Percentiles rank a stretch among this genome's conserved stretches.
phyloP scores from a whole-genome alignment of 2,329 filamentous ascomycete genomes.

The Cercospora sesami region DNA sequence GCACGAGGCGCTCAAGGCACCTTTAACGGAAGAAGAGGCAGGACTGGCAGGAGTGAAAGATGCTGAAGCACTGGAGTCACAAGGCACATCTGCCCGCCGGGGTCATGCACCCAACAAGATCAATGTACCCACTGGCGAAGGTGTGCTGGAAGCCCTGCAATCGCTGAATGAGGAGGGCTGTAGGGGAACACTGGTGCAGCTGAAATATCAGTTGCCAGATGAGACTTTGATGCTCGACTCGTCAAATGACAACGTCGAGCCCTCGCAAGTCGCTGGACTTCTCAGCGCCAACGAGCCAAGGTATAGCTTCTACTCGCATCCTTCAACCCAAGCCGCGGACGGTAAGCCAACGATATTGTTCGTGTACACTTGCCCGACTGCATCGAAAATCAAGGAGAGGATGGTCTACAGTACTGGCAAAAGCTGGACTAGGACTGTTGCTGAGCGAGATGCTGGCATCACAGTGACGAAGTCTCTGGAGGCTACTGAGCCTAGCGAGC shows the following conservation, averaged over 20 bases:
- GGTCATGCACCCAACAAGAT: conserved; percentile 50
- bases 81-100: conserved; percentile 64
- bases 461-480: conserved; percentile 68
- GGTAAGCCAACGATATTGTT: conserved; percentile 63
- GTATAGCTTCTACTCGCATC: conserved; percentile 75
- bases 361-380: conserved; percentile 76
- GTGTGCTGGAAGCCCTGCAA: conserved; percentile 64
- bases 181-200: conserved; percentile 29
- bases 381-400: conserved; percentile 73
- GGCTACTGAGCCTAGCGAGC: conserved; percentile 65
- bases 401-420: conserved; percentile 73
- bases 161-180: conserved; percentile 53
- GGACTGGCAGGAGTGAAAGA: conserved; percentile 70
- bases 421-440: conserved; percentile 62
- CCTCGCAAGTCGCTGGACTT: conserved; percentile 57
- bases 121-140: conserved; percentile 58
- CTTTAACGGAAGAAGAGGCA: conserved; percentile 76
- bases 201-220: conserved; percentile 54
- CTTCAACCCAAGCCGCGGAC: conserved; percentile 50
- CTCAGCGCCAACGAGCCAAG: conserved; percentile 71
- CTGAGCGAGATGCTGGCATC: conserved; percentile 65
- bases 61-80: conserved; percentile 71
- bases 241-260: conserved; percentile 53
- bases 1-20: conserved; percentile 62
- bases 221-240: conserved; percentile 69